These are phyloP conservation scores for Colletotrichum acutatum DNA, from an alignment of 2,329 filamentous ascomycete genomes.

Conservation along the genomic window DNA sequence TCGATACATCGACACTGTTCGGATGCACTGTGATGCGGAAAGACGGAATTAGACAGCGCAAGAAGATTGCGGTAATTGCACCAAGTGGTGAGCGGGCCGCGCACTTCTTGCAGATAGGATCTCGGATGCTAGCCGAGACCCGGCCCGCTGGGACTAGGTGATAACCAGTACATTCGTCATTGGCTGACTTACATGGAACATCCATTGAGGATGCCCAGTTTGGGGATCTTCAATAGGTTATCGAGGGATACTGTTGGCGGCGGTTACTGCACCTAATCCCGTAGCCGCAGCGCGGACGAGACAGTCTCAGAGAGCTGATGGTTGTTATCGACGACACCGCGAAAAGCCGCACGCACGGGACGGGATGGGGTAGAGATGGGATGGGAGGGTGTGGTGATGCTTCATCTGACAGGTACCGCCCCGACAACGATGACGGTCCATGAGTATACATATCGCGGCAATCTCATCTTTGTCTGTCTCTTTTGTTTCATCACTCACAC, in stretches of 20 bases:
- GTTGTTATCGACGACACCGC: constrained; percentile 24
- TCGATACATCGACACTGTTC: constrained; percentile 16
- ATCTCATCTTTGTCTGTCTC: not conserved
- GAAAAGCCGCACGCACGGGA: constrained; percentile 18
- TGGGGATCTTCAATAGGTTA: not conserved
- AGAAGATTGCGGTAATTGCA: constrained; percentile 22
- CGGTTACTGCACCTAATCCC: constrained; percentile 3
- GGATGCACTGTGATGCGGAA: constrained; percentile 31
- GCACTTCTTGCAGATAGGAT: constrained; percentile 23
- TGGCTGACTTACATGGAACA: not conserved
- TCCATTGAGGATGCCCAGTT: not conserved
- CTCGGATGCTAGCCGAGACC: constrained; percentile 28
- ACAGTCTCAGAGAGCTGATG: not conserved
- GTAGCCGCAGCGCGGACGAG: not conserved
- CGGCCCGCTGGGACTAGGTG: not conserved
- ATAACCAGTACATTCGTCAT: constrained; percentile 12
- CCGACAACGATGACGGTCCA: not conserved
- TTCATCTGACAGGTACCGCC: not conserved
- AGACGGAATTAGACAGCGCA: not conserved
- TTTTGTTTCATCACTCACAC: not conserved
- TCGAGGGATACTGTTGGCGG: not conserved
- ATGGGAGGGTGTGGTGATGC: constrained; percentile 17
- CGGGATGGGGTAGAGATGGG: constrained; percentile 10
- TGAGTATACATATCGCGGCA: constrained; percentile 20
- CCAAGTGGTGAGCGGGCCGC: constrained; percentile 17